Conservation (phyloP, 2,329 filamentous ascomycete genomes). For the Fusarium subglutinans region DNA sequence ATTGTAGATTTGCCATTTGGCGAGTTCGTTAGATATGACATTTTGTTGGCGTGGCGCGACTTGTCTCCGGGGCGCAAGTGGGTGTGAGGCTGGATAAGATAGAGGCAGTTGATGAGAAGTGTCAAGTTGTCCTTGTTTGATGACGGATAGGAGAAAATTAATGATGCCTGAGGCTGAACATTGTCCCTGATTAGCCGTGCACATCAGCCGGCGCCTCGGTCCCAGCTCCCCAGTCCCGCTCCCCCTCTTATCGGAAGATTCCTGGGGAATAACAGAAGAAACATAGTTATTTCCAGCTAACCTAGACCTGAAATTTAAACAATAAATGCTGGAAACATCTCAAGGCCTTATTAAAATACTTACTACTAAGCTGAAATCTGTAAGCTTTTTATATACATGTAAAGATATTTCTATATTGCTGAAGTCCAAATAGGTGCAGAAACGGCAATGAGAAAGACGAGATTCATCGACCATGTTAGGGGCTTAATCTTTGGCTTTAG, state of each 20-base stretch:
- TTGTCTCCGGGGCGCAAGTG: not conserved
- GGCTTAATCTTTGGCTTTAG: too few species aligned
- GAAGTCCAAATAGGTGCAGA: too few species aligned
- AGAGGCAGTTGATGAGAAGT: not conserved
- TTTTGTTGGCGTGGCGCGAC: not conserved
- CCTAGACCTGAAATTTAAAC: not conserved
- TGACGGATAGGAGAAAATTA: slow-evolving; percentile 3
- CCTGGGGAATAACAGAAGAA: not conserved
- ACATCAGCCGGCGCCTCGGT: slow-evolving; percentile 18
- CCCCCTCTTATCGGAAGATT: not conserved
- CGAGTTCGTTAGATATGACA: not conserved
- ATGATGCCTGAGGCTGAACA: not conserved
- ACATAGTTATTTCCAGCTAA: not conserved
- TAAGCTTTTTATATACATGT: fast-evolving
- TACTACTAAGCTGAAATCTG: fast-evolving
- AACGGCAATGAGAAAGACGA: fast-evolving
- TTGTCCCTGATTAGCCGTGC: slow-evolving; percentile 1
- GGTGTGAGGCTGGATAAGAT: not conserved
- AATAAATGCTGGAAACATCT: not conserved
- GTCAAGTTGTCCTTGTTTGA: not conserved
- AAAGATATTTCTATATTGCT: fast-evolving
- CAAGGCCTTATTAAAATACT: too few species aligned
- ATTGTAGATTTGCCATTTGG: not conserved
- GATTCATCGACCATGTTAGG: too few species aligned
- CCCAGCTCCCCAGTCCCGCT: not conserved